Evolutionary conservation across 2,329 filamentous ascomycete species (phyloP), one percentile per base, ranked within the genome.

Genomic region (Fusarium domesticum): DNA sequence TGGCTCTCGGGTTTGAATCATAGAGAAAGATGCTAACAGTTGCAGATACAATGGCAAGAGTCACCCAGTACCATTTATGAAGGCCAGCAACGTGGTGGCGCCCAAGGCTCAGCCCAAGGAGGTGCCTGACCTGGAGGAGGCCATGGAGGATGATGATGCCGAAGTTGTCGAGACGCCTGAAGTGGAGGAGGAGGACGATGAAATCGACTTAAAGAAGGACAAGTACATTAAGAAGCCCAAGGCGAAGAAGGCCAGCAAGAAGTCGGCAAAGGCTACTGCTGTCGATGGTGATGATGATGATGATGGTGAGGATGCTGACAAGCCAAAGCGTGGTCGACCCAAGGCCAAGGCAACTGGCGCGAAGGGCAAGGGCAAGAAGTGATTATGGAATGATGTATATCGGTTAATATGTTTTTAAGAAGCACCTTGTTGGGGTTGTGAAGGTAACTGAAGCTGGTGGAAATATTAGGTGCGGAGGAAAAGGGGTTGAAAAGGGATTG

Each of bases 191-290:
- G 85, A 87, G 0, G 85, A 89, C 11, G 87, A 90, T 23, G 52
- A 59, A 41, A 71, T 83, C n/a, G 89, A 95, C 63, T 66, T 97
- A 39, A 89, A 86, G 61, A 95, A 92, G 64, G 93, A 98, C 69
- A 97, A 96, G 68, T 96, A 95, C 61, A 91, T 97, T 64, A 95
- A 93, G 67, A 79, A 86, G 63, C 89, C 92, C 11, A 96, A 96
- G 75, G 82, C 68, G 5, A 81, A 81, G 61, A 79, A 81, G 63
- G 31, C 60, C 6, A 61, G 67, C n/a, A 73, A 73, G 59, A 73
- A 71, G 53, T 49, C 65, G 1, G 68, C 48, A 35, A 75, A 74
- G 43, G 69, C 67, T 23, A 67, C 64, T 34, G 69, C 70, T 11
- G 73, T 72, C 6, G 71, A n/a, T n/a, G n/a, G 69, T 15, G 75